Conservation (phyloP, 2,329 filamentous ascomycete genomes). For the Cercospora brassicicola region DNA sequence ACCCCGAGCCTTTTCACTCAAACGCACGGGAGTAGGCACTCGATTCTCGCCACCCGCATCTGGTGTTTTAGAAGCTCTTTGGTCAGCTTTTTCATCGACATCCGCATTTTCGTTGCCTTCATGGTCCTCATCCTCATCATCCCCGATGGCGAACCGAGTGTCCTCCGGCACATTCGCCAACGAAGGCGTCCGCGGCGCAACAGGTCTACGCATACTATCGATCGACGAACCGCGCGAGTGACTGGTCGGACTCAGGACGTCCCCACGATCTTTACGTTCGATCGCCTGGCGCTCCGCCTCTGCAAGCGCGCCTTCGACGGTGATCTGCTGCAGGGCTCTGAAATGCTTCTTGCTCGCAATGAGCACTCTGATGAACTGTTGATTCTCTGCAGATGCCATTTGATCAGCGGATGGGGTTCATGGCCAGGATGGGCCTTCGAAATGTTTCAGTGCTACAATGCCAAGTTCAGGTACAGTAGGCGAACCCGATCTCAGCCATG, state of each 20-base stretch:
- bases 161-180: constrained; percentile 67
- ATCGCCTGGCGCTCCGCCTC: constrained; percentile 81
- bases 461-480: background rate
- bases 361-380: constrained; percentile 76
- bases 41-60: background rate
- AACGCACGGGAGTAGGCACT: constrained; percentile 47
- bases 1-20: constrained; percentile 95
- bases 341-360: constrained; percentile 79
- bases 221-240: constrained; percentile 58
- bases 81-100: background rate
- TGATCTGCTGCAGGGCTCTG: constrained; percentile 81
- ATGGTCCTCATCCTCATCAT: constrained; percentile 68
- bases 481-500: background rate
- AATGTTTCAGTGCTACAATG: background rate
- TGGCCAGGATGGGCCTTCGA: background rate
- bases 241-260: constrained; percentile 36
- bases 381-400: constrained; percentile 61
- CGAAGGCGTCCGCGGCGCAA: constrained; percentile 55
- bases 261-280: constrained; percentile 57
- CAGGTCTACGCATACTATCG: constrained; percentile 67
- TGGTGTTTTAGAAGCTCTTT: background rate
- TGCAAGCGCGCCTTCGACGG: constrained; percentile 85
- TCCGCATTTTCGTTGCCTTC: constrained; percentile 23
- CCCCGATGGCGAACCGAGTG: constrained; percentile 74
- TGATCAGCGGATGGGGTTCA: background rate